Conservation (phyloP, 768 basidiomycete genomes). For the Kwoniella europaea region DNA sequence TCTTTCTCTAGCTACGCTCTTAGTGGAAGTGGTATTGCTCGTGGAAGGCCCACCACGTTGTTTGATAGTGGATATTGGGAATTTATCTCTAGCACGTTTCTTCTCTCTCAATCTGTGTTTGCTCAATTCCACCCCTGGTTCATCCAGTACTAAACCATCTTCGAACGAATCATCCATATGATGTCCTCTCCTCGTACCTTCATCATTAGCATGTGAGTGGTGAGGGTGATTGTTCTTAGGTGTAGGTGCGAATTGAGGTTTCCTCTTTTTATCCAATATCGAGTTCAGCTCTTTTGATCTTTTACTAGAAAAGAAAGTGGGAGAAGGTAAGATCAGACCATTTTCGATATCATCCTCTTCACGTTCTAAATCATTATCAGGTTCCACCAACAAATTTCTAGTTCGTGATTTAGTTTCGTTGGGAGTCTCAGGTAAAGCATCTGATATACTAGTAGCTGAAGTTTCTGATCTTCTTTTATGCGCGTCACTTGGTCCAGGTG, state of each 20-base stretch:
- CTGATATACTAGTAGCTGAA: slow-evolving; percentile 38
- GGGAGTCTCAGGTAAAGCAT: slow-evolving; percentile 22
- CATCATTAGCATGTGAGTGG: slow-evolving; percentile 1
- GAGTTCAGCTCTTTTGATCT: slow-evolving; percentile 50
- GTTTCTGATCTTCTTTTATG: slow-evolving; percentile 41
- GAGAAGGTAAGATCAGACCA: slow-evolving; percentile 48
- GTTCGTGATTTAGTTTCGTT: slow-evolving; percentile 1
- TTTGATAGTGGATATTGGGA: not conserved
- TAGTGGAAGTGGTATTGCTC: not conserved
- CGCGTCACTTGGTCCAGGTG: slow-evolving; percentile 14
- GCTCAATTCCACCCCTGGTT: slow-evolving; percentile 47
- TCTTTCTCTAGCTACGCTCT: slow-evolving; percentile 19
- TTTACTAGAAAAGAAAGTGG: slow-evolving; percentile 44
- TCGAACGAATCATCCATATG: slow-evolving; percentile 51
- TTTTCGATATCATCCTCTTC: slow-evolving; percentile 52
- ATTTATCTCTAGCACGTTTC: slow-evolving; percentile 25
- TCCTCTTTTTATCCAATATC: slow-evolving; percentile 53
- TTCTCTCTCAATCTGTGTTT: slow-evolving; percentile 33
- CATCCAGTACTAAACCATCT: slow-evolving; percentile 53
- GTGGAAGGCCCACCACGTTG: not conserved
- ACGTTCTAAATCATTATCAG: slow-evolving; percentile 22
- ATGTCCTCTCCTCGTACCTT: slow-evolving; percentile 11
- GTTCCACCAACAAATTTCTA: slow-evolving; percentile 9
- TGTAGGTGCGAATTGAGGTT: slow-evolving; percentile 37
- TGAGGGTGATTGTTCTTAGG: slow-evolving; percentile 13